These are phyloP conservation scores for Ceratobasidium theobromae DNA, from an alignment of 1,284 basidiomycete species.

Conservation along the genomic window DNA sequence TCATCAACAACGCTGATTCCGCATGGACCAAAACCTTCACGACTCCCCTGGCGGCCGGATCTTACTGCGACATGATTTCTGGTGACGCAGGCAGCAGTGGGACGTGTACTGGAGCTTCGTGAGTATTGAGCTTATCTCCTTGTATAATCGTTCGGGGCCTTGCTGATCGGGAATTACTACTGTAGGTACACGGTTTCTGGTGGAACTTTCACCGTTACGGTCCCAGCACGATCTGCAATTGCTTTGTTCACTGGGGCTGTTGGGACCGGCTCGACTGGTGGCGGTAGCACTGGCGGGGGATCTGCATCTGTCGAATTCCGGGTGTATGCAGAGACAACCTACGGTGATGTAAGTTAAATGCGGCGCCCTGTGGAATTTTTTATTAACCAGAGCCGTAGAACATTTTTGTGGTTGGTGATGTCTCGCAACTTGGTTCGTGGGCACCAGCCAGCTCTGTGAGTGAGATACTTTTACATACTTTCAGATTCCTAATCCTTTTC, in stretches of 20 bases:
- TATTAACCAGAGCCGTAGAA: constrained; percentile 11
- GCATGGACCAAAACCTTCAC: constrained; percentile 51
- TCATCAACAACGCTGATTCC: constrained; percentile 62
- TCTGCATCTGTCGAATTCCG: constrained; percentile 17
- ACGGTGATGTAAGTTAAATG: constrained; percentile 12
- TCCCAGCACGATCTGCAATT: constrained; percentile 20
- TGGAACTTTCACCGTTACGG: constrained; percentile 17
- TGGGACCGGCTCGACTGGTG: constrained; percentile 7
- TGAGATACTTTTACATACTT: not conserved
- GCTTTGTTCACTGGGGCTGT: constrained; percentile 32
- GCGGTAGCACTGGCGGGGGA: not conserved
- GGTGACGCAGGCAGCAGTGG: constrained; percentile 20
- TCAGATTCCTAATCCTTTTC: not conserved
- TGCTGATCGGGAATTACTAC: no score
- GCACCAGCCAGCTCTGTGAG: constrained; percentile 25
- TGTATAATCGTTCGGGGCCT: no score
- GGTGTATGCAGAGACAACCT: constrained; percentile 27
- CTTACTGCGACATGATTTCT: constrained; percentile 36
- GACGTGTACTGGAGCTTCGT: constrained; percentile 33
- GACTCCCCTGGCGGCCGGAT: constrained; percentile 35
- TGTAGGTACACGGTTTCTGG: constrained; percentile 26
- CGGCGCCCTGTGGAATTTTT: not conserved
- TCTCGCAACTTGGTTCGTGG: constrained; percentile 29
- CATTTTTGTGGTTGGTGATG: constrained; percentile 30
- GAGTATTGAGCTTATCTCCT: no score